Base-by-base conservation (phyloP, 2,329 filamentous ascomycete species). In the Colletotrichum sp. region DNA sequence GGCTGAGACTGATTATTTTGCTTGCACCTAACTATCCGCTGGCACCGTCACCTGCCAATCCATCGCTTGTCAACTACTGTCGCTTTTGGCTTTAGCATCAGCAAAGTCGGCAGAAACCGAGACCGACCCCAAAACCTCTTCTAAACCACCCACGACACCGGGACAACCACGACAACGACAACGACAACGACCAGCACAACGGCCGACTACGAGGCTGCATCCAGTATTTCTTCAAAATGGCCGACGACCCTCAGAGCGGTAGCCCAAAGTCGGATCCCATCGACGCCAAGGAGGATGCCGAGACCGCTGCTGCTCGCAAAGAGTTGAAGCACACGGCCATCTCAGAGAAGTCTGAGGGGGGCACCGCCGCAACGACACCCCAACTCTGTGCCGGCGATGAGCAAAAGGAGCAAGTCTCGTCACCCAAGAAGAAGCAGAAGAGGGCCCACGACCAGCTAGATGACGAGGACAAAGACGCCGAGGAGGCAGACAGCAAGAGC, bases 401-500 rank as follows among this genome's bases (percentile, higher is more conserved):
- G 47, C 79, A 86, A 77, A 87, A 84, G 79, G 88, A 91, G 63
- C 84, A 87, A 71, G 79, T 91, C 58, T 84, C 87, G 24, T 92
- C 90, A 15, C 91, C 91, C 34, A 93, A 92, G 84, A 93, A 93
- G 86, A 93, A 93, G 85, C 66, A 93, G 86, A 93, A 74, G 58
- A 87, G 91, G 76, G 88, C 86, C 33, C 89, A 90, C 76, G 90
- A 91, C 76, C 87, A 92, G 80, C 82, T 91, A 18, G 90, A 51
- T 21, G 43, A 92, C 33, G 85, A 87, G 62, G 82, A 83, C 64
- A 86, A 83, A 77, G 86, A 86, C 51, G 74, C 81, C 7, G 81
- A 84, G 47, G 82, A 83, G 43, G 87, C 85, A 75, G 87, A 87
- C 76, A 81, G 79, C 74, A 86, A 83, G 73, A 84, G 86, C 76